These are phyloP conservation scores for Termitomyces titanicus DNA, from an alignment of 768 basidiomycete species.

Conservation along the genomic window DNA sequence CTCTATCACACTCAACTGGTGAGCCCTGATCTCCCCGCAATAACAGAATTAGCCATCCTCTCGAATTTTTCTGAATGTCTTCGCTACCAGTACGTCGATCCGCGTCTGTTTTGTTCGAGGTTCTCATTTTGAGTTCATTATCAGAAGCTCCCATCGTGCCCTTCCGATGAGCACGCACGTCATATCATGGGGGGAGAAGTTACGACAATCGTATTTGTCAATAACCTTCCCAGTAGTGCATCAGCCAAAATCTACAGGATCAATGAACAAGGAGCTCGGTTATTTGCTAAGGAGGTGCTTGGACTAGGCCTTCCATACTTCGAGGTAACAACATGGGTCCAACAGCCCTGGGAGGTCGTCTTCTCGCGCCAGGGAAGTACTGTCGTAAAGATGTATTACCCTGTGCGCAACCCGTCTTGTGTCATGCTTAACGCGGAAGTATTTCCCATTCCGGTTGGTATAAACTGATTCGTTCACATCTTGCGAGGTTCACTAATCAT, in stretches of 20 bases:
- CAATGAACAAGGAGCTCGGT: background rate
- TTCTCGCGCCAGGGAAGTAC: background rate
- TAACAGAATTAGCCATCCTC: background rate
- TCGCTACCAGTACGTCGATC: background rate
- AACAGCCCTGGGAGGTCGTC: conserved; percentile 8
- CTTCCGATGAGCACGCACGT: no score
- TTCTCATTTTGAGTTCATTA: background rate
- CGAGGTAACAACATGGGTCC: background rate
- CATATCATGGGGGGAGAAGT: background rate
- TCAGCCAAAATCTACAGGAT: background rate
- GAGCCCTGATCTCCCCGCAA: background rate
- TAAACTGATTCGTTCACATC: no score
- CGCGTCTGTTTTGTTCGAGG: background rate
- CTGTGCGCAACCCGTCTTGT: background rate
- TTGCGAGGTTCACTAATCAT: no score
- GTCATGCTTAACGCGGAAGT: background rate
- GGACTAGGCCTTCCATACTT: background rate
- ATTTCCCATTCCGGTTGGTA: no score
- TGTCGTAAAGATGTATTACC: conserved; percentile 1
- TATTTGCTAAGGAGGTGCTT: no score
- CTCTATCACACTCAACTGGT: background rate
- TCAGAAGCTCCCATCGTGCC: no score
- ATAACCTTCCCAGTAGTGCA: background rate
- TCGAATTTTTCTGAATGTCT: background rate
- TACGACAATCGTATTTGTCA: background rate